Evolutionary conservation across 108 stramenopile genomes (phyloP).

Genomic region (Skeletonema grethae): DNA sequence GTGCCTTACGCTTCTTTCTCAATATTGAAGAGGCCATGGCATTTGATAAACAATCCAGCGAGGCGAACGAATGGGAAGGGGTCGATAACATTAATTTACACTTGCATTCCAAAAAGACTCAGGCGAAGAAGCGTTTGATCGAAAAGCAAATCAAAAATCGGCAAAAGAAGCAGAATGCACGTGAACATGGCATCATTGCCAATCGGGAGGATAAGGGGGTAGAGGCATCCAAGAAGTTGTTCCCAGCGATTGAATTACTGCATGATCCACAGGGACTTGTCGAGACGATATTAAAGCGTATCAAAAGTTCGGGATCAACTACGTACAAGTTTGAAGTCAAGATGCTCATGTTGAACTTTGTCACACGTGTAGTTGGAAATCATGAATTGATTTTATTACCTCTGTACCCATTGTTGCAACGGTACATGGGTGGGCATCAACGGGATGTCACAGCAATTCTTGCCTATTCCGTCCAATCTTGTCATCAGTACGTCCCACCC

Average conservation of each 20-base stretch:
- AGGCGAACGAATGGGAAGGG: conserved; percentile 78
- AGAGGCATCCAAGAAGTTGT: conserved; percentile 68
- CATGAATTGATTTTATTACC: conserved; percentile 90
- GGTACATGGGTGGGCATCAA: conserved; percentile 95
- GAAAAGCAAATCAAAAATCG: conserved; percentile 68
- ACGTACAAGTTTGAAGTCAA: conserved; percentile 88
- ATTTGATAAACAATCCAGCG: conserved; percentile 71
- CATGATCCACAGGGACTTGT: conserved; percentile 95
- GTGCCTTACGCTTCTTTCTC: conserved; percentile 95
- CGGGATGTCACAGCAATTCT: conserved; percentile 92
- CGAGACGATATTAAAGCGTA: conserved; percentile 82
- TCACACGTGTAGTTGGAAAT: conserved; percentile 91
- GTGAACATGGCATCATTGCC: conserved; percentile 55
- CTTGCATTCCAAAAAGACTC: conserved; percentile 82
- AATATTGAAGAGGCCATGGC: conserved; percentile 95
- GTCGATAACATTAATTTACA: conserved; percentile 71
- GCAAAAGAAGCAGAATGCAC: conserved; percentile 63
- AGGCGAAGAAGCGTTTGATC: conserved; percentile 47
- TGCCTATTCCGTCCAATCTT: conserved; percentile 96
- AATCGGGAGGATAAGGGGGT: conserved; percentile 68
- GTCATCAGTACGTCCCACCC: conserved; percentile 95
- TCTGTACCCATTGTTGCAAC: conserved; percentile 94
- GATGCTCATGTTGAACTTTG: conserved; percentile 95
- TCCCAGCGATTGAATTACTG: conserved; percentile 94
- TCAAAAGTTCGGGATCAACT: conserved; percentile 59